These are phyloP conservation scores for Torrubiella hemipterigena DNA, from an alignment of 2,329 filamentous ascomycete genomes.

Conservation along the genomic window DNA sequence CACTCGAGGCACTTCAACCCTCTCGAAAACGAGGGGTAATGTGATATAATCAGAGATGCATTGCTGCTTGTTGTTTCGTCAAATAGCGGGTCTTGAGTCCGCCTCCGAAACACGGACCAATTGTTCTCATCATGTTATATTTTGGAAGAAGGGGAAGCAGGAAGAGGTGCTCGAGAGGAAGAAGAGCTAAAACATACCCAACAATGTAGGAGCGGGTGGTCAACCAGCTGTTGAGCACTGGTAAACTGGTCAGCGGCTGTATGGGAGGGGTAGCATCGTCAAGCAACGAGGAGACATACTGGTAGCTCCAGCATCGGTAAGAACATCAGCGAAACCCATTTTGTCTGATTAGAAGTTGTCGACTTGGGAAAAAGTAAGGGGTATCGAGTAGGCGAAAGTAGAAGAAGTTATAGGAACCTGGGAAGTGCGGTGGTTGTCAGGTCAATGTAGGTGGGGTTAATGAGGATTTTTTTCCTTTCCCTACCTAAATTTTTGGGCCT, in stretches of 20 bases:
- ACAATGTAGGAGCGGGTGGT: conserved; percentile 69
- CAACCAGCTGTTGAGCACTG: conserved; percentile 63
- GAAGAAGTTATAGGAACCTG: conserved; percentile 15
- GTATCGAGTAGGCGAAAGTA: conserved; percentile 15
- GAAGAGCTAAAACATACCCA: conserved; percentile 49
- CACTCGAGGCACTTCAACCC: no score
- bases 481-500: conserved; percentile 14
- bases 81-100: conserved; percentile 82
- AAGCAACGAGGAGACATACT: conserved; percentile 19
- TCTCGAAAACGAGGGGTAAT: neutral
- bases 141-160: neutral
- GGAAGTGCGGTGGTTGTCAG: conserved; percentile 19
- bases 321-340: conserved; percentile 61
- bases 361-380: conserved; percentile 12
- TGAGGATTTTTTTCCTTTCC: conserved; percentile 25
- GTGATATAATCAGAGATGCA: conserved; percentile 58
- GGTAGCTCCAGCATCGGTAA: conserved; percentile 50
- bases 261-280: conserved; percentile 13
- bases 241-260: conserved; percentile 19
- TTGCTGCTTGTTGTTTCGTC: conserved; percentile 64
- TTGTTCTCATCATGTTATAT: conserved; percentile 56
- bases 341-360: conserved; percentile 21
- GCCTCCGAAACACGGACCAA: conserved; percentile 95
- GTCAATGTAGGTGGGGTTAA: conserved; percentile 29
- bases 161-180: conserved; percentile 1